Base-by-base conservation (phyloP, 176 grass and related monocot genomes). In the Juncus inflexus region DNA sequence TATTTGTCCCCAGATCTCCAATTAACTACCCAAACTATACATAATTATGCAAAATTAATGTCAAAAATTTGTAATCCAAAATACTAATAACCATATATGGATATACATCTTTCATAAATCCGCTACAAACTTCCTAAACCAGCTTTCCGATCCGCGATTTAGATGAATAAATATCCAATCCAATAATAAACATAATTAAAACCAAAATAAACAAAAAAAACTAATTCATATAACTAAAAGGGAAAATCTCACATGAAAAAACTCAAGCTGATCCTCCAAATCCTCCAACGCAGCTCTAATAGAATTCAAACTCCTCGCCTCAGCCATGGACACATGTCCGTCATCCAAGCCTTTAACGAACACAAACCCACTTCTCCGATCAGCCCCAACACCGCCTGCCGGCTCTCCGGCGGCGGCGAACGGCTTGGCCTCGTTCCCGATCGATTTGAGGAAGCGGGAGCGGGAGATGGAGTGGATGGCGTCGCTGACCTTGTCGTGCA, bases 401-500 rank as follows among this genome's bases (percentile, higher is more conserved):
- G 79, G 43, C 14, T 56, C 9, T 38, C 37, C 67, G 42, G 54
- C 67, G 4, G 6, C 4, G 1, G 67, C 40, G 12, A 45, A 43
- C 6, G 39, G 49, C 16, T 70, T 70, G 4, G 37, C 1, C 40
- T 49, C 58, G 3, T 71, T 71, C 6, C 78, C 74, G 47, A 90
- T 78, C 65, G 83, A 50, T 72, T 79, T 78, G 36, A 95, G 86
- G 77, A 95, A 95, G 13, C 85, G 83, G 42, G 83, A 78, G 43
- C 90, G 86, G 53, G 86, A 90, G 83, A 90, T 81, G 40, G 80
- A 78, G 74, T 90, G 90, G 70, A 95, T 95, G 70, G 86, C 83
- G 74, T 86, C 90, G 83, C 90, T 95, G 65, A 86, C 81, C 77
- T 86, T 95, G 86, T 95, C 83, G 79, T 95, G 90, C 62, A 95